Conservation (phyloP, 352 stramenopile genomes). For the Phytophthora pseudosyringae region DNA sequence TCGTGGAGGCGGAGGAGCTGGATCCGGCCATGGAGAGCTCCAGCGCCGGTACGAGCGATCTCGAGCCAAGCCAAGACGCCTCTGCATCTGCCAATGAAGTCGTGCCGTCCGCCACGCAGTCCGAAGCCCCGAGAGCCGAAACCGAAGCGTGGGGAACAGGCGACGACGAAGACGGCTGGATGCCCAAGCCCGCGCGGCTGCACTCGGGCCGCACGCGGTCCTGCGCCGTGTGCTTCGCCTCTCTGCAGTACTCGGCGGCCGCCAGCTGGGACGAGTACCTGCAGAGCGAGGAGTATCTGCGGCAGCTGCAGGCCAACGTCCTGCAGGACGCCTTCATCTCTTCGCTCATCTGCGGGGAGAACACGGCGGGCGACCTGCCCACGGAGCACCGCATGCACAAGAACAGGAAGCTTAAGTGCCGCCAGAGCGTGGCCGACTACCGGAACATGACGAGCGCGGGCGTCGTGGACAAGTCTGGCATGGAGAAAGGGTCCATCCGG, state of each 20-base stretch:
- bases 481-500: conserved; percentile 77
- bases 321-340: conserved; percentile 83
- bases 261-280: conserved; percentile 86
- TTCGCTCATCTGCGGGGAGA: conserved; percentile 80
- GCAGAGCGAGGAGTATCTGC: conserved; percentile 79
- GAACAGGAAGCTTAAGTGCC: conserved; percentile 82
- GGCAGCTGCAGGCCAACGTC: conserved; percentile 74
- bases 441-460: conserved; percentile 86
- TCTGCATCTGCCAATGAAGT: conserved; percentile 1
- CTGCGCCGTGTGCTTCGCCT: conserved; percentile 81
- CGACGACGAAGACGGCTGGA: conserved; percentile 80
- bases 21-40: conserved; percentile 15
- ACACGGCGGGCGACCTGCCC: conserved; percentile 68
- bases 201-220: conserved; percentile 80
- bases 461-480: conserved; percentile 69
- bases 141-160: conserved; percentile 23
- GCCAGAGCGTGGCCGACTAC: conserved; percentile 82
- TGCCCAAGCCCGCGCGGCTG: conserved; percentile 81
- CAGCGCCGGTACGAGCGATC: conserved; percentile 1
- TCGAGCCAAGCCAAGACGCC: neutral
- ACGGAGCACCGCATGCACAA: conserved; percentile 90
- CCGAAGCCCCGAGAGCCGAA: conserved; percentile 5
- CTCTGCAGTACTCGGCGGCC: conserved; percentile 72
- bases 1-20: conserved; percentile 26
- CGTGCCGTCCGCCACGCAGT: conserved; percentile 2